Evolutionary conservation across 345 rosid genomes (phyloP), one percentile per base, ranked within the genome.

Genomic region (Salix suchowensis): DNA sequence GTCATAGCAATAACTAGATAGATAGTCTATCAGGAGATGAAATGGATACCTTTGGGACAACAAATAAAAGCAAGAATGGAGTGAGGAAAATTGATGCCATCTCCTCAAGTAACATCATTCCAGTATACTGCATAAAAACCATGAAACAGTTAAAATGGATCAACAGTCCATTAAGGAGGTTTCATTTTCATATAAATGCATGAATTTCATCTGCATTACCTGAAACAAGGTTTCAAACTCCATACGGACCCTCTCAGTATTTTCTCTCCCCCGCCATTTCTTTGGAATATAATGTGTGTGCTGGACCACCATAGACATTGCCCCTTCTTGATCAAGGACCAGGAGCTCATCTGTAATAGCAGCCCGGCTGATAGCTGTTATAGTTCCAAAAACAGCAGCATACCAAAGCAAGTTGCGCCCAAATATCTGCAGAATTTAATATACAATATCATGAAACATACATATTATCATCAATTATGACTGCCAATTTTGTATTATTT

Each of bases 351-450:
- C 97, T n/a, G 90, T 68, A 32, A 94, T 80, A 55, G 97, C 98
- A 54, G 98, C 97, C 13, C 99, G 96, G 72, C 98, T 96, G 81
- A 94, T 85, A 67, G 99, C 99, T 75, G 98, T 94, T 78, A 96
- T 91, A 68, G 99, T 85, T 80, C 99, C 97, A 83, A 96, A 96
- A 52, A 96, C 97, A 74, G 99, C 99, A 71, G 96, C 96, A 85
- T 96, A 96, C 99, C 99, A 96, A 44, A 96, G 84, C 81, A 96
- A 87, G 80, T 94, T 92, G 86, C 98, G 98, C 44, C 99, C 98
- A 79, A 89, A 90, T 84, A 96, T 92, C 99, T 96, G 86, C 87
- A 87, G 18, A 67, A 70, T 67, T 28, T 24, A 44, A 67, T 67
- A 75, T 65, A 69, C n/a, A 36, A 72, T 50, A 14, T 40, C 32